phyloP scores from a whole-genome alignment of 2,329 filamentous ascomycete genomes.

The Byssochlamys sp. region DNA sequence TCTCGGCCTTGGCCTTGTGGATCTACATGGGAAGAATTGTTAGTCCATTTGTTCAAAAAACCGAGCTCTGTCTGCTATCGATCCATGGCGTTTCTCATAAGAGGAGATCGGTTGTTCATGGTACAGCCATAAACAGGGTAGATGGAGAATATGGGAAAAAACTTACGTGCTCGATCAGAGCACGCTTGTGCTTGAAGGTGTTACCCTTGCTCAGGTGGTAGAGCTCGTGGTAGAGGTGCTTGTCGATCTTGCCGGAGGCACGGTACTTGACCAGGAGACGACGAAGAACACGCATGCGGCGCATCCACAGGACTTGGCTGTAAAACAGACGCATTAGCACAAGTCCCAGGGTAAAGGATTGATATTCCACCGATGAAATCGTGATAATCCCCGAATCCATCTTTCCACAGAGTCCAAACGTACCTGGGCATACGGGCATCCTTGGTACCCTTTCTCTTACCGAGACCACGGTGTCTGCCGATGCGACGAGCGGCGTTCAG shows the following conservation, averaged over 20 bases:
- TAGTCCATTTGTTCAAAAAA: neutral
- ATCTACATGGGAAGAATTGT: constrained; percentile 52
- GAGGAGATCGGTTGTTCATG: neutral
- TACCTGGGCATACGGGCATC: constrained; percentile 98
- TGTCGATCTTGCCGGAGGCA: constrained; percentile 99
- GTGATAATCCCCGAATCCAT: neutral
- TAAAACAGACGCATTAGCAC: constrained; percentile 18
- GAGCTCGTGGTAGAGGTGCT: constrained; percentile 99
- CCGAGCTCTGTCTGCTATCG: neutral
- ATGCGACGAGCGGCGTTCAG: constrained; percentile 89
- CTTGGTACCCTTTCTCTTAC: constrained; percentile 99
- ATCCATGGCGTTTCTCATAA: neutral
- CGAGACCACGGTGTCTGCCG: constrained; percentile 96
- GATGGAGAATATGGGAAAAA: constrained; percentile 6
- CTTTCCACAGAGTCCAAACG: constrained; percentile 26
- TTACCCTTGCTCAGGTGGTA: constrained; percentile 99
- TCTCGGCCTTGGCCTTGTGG: constrained; percentile 99
- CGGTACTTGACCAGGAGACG: constrained; percentile 99
- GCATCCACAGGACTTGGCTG: constrained; percentile 98
- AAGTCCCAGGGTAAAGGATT: constrained; percentile 6
- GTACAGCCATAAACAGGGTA: neutral
- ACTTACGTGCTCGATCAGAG: constrained; percentile 98
- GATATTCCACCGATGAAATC: neutral
- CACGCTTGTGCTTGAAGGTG: constrained; percentile 99
- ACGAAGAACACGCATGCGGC: constrained; percentile 96